Evolutionary conservation across 257 asterid species (phyloP).

Genomic region (Solanum commersonii): DNA sequence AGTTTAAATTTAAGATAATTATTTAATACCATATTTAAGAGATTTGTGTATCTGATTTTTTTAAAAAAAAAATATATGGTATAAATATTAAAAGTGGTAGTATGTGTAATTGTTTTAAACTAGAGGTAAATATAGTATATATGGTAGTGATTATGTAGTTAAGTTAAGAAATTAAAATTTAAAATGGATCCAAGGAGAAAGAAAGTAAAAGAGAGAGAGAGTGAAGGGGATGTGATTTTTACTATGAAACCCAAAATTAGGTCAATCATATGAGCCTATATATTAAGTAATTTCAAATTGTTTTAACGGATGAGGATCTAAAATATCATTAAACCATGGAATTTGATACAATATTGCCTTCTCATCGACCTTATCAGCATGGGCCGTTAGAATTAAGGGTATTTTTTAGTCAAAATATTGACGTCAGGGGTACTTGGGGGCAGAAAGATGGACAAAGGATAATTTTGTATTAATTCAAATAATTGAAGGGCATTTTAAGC

Average conservation of each 20-base stretch:
- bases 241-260: neutral
- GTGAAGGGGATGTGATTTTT: neutral
- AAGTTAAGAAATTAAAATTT: no score
- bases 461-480: neutral
- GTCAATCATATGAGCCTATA: neutral
- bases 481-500: neutral
- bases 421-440: no score
- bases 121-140: neutral
- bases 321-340: no score
- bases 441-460: neutral
- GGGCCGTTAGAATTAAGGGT: neutral
- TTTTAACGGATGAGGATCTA: no score
- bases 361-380: neutral
- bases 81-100: neutral
- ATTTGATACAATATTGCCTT: no score
- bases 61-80: no score
- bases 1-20: no score
- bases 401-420: no score
- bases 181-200: neutral
- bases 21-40: no score
- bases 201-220: neutral
- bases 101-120: neutral
- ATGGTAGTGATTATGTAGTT: no score
- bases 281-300: neutral
- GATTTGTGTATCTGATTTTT: no score